Percentiles rank a stretch among this genome's conserved stretches.
phyloP scores from a whole-genome alignment of 371 early-diverging fungal species.

The Vittaforma corneae region DNA sequence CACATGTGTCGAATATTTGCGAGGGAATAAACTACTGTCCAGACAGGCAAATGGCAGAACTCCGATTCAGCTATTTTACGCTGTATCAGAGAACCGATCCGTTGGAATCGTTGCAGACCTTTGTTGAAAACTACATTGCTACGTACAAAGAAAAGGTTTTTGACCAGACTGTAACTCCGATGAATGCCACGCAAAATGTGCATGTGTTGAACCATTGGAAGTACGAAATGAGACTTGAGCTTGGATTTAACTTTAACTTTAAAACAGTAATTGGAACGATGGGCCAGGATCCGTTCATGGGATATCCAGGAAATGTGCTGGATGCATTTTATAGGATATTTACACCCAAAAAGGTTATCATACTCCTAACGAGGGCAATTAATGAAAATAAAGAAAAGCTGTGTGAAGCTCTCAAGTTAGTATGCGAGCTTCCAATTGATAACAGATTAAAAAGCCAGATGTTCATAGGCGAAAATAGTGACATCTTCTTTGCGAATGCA shows the following conservation, averaged over 20 bases:
- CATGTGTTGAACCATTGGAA: constrained; percentile 3
- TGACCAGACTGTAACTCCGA: background rate
- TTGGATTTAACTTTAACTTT: background rate
- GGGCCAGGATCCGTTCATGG: background rate
- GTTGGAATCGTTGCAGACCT: background rate
- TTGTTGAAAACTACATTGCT: background rate
- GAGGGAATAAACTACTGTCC: background rate
- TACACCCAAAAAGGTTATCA: background rate
- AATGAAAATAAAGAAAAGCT: constrained; percentile 1
- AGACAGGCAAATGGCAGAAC: background rate
- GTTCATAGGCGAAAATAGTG: too few relatives aligned
- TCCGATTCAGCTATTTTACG: background rate
- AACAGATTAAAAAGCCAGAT: too few relatives aligned
- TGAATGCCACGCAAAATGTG: background rate
- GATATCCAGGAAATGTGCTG: background rate
- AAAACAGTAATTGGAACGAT: background rate
- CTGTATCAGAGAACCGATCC: background rate
- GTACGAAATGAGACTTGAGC: background rate
- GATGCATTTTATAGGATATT: background rate
- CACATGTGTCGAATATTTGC: background rate
- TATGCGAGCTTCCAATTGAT: too few relatives aligned
- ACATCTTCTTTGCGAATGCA: too few relatives aligned
- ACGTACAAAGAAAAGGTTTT: background rate
- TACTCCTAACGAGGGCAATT: background rate
- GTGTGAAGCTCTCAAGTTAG: too few relatives aligned